A percentile compares a stretch with the other conserved stretches of the same genome.
phyloP scores from a whole-genome alignment of 352 stramenopile species.

The Globisporangium mamillatum region DNA sequence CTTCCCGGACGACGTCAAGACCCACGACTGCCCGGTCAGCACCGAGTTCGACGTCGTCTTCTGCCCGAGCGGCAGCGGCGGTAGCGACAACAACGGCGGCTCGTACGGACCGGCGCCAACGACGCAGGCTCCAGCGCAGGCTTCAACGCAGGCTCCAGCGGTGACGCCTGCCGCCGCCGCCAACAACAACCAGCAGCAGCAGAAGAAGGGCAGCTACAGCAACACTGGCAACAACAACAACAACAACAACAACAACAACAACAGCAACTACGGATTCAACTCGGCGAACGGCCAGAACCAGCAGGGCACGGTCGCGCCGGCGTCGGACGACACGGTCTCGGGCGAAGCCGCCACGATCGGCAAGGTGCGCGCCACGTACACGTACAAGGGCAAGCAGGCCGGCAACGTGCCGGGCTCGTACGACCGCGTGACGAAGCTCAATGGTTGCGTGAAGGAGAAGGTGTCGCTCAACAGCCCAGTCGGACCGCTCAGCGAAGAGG shows the following conservation, averaged over 20 bases:
- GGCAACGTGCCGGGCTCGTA: constrained; percentile 52
- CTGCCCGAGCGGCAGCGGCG: constrained; percentile 28
- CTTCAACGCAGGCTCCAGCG: neutral
- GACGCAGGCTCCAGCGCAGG: constrained; percentile 9
- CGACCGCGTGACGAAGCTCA: constrained; percentile 43
- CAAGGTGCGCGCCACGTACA: constrained; percentile 42
- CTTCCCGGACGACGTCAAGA: constrained; percentile 69
- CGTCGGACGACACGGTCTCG: constrained; percentile 3
- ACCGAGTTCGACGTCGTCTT: constrained; percentile 53
- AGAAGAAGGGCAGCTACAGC: neutral
- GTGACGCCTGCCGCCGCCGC: too few relatives aligned
- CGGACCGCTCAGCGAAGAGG: constrained; percentile 54
- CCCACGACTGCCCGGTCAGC: constrained; percentile 41
- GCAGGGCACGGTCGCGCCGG: constrained; percentile 16
- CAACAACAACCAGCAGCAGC: neutral
- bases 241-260: constrained; percentile 11
- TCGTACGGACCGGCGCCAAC: neutral
- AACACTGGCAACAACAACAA: constrained; percentile 12
- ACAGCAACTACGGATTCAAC: constrained; percentile 9
- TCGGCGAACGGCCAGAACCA: constrained; percentile 1
- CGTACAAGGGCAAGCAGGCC: constrained; percentile 48
- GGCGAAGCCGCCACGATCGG: constrained; percentile 14
- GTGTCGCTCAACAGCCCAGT: constrained; percentile 48
- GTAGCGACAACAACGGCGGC: neutral
- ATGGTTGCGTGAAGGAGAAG: constrained; percentile 31